These are phyloP conservation scores for Geranomyces michiganensis DNA, from an alignment of 192 early-diverging fungal genomes.

Conservation along the genomic window DNA sequence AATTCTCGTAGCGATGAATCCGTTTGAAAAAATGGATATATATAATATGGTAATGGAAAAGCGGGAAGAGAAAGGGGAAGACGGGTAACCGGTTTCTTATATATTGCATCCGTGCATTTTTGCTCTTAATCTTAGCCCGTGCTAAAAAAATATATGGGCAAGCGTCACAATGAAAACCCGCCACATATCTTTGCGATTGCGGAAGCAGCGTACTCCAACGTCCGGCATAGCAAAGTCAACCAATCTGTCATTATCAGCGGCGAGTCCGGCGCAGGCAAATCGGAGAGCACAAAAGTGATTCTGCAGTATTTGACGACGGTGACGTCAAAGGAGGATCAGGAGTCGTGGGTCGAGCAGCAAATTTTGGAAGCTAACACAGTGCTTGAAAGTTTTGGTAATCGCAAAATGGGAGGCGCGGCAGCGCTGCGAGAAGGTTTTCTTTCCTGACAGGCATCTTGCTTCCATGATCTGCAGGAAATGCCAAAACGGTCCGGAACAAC, in stretches of 20 bases:
- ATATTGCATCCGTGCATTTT: too few relatives aligned
- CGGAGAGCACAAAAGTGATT: constrained; percentile 63
- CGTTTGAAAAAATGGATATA: constrained; percentile 53
- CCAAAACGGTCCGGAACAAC: constrained; percentile 62
- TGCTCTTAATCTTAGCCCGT: constrained; percentile 10
- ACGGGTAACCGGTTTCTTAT: constrained; percentile 19
- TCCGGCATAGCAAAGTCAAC: constrained; percentile 42
- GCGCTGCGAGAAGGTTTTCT: not conserved
- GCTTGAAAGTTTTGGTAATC: constrained; percentile 57
- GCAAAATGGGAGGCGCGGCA: not conserved
- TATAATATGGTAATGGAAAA: constrained; percentile 39
- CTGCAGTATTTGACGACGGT: constrained; percentile 56
- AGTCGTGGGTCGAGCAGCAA: constrained; percentile 64
- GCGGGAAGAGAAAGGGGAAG: not conserved
- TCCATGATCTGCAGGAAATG: constrained; percentile 48
- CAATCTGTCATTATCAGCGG: constrained; percentile 62
- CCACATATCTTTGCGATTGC: constrained; percentile 62
- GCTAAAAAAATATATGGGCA: constrained; percentile 46
- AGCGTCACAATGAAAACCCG: constrained; percentile 44
- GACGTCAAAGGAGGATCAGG: constrained; percentile 39
- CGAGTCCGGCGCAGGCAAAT: constrained; percentile 63
- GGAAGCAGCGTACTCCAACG: constrained; percentile 51
- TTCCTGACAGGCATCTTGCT: not conserved
- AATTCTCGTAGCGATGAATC: constrained; percentile 59
- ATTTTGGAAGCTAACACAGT: constrained; percentile 64